Conservation (phyloP, 163 green algal genomes). For the Picocystis sp. region DNA sequence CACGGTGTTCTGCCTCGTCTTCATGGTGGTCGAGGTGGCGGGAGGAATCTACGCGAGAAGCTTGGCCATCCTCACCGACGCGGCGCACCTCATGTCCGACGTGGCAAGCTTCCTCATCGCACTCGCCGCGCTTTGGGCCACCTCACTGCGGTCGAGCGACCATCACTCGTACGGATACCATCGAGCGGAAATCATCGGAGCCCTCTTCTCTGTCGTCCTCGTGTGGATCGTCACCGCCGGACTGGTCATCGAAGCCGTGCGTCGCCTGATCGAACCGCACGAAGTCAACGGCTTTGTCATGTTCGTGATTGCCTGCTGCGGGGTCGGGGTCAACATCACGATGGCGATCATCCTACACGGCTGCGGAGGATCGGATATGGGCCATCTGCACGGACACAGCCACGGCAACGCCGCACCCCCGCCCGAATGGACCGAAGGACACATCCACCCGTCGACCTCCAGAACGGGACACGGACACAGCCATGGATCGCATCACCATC, state of each 20-base stretch:
- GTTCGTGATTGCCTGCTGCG: conserved; percentile 61
- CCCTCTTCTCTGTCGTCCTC: conserved; percentile 59
- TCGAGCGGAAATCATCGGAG: conserved; percentile 62
- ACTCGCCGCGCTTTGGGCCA: conserved; percentile 27
- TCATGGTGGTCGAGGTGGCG: conserved; percentile 15
- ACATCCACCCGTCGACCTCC: conserved; percentile 6
- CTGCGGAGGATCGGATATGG: conserved; percentile 3
- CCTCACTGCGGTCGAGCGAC: conserved; percentile 27
- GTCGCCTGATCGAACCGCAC: conserved; percentile 45
- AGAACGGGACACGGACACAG: conserved; percentile 16
- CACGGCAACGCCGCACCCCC: conserved; percentile 9
- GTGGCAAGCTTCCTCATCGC: conserved; percentile 20
- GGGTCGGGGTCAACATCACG: conserved; percentile 69
- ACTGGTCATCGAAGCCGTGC: conserved; percentile 71
- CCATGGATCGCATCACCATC: background rate
- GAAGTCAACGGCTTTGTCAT: conserved; percentile 41
- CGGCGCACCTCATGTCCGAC: conserved; percentile 84
- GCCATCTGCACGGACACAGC: conserved; percentile 13
- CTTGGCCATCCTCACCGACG: conserved; percentile 88
- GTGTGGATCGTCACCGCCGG: conserved; percentile 71
- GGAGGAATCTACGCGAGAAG: conserved; percentile 26
- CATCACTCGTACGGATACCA: conserved; percentile 72
- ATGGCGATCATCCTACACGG: conserved; percentile 46
- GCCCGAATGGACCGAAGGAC: background rate
- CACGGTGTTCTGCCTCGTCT: conserved; percentile 7